These are phyloP conservation scores for Colletotrichum orchidophilum DNA, from an alignment of 2,329 filamentous ascomycete species.

Conservation along the genomic window DNA sequence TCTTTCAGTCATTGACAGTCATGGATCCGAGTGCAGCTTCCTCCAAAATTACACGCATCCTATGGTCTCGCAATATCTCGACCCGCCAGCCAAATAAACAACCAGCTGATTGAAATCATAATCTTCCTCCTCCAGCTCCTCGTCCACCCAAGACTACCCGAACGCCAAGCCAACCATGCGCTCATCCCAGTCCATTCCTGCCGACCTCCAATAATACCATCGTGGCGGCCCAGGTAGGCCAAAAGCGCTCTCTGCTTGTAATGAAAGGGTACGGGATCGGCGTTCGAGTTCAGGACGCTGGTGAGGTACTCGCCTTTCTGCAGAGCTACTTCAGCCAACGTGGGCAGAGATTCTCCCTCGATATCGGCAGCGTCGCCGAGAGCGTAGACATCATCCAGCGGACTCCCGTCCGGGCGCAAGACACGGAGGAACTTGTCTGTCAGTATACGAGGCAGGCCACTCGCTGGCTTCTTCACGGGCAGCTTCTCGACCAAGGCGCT, in stretches of 20 bases:
- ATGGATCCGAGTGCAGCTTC: fast-evolving
- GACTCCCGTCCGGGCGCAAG: conserved; percentile 15
- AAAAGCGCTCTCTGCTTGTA: conserved; percentile 22
- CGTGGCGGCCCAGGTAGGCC: conserved; percentile 19
- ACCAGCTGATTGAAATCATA: conserved; percentile 20
- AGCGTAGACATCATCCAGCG: conserved; percentile 15
- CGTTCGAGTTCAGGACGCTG: neutral
- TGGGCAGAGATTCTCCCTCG: conserved; percentile 16
- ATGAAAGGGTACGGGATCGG: neutral
- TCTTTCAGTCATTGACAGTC: neutral
- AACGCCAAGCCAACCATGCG: conserved; percentile 27
- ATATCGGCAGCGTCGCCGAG: conserved; percentile 21
- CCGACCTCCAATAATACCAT: conserved; percentile 24
- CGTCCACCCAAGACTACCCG: conserved; percentile 21
- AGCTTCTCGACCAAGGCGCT: conserved; percentile 16
- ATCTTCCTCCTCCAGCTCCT: conserved; percentile 29
- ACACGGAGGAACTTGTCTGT: conserved; percentile 22
- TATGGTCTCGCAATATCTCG: conserved; percentile 22
- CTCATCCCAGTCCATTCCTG: conserved; percentile 23
- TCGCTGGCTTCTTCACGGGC: conserved; percentile 10
- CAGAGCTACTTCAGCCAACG: conserved; percentile 22
- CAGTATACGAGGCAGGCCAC: conserved; percentile 6
- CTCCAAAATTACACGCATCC: fast-evolving
- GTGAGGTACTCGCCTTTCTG: conserved; percentile 30
- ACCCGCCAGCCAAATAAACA: conserved; percentile 20